A percentile compares a stretch with the other conserved stretches of the same genome.
These are phyloP conservation scores for Artemisia tridentata DNA, from an alignment of 129 eudicot genomes.

Conservation along the genomic window DNA sequence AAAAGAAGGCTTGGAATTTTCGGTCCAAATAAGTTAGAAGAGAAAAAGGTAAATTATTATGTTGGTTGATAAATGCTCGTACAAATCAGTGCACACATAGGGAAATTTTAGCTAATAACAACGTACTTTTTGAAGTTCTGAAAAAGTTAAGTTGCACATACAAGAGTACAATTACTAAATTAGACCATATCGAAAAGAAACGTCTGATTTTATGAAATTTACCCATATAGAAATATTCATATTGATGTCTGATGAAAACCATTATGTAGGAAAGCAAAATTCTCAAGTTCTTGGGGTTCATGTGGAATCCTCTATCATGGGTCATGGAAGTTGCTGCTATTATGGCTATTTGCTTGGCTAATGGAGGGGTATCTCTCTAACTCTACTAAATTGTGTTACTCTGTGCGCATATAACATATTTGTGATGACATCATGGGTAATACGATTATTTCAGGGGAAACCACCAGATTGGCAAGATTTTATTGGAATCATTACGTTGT, in stretches of 20 bases:
- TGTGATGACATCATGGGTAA: background rate
- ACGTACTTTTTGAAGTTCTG: background rate
- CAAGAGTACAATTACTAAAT: too few species aligned
- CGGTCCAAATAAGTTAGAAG: slow-evolving; percentile 84
- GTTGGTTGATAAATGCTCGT: background rate
- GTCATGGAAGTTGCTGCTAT: slow-evolving; percentile 93
- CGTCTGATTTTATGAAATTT: too few species aligned
- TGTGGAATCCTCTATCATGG: slow-evolving; percentile 98
- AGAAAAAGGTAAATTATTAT: slow-evolving; percentile 51
- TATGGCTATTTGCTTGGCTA: slow-evolving; percentile 82
- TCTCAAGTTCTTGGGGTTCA: slow-evolving; percentile 73
- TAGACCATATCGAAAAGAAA: too few species aligned
- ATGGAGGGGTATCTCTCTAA: slow-evolving; percentile 59
- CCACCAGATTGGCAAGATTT: slow-evolving; percentile 98
- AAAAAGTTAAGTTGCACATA: too few species aligned
- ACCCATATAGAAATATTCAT: background rate
- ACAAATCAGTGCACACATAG: background rate
- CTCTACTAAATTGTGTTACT: too few species aligned
- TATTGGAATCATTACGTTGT: slow-evolving; percentile 63
- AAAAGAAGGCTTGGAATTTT: slow-evolving; percentile 58
- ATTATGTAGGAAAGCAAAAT: slow-evolving; percentile 57
- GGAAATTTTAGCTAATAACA: background rate
- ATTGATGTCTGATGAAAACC: background rate
- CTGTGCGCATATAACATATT: background rate
- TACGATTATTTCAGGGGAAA: slow-evolving; percentile 50